Base-by-base conservation (phyloP, 371 early-diverging fungal species). In the Apophysomyces trapeziformis region DNA sequence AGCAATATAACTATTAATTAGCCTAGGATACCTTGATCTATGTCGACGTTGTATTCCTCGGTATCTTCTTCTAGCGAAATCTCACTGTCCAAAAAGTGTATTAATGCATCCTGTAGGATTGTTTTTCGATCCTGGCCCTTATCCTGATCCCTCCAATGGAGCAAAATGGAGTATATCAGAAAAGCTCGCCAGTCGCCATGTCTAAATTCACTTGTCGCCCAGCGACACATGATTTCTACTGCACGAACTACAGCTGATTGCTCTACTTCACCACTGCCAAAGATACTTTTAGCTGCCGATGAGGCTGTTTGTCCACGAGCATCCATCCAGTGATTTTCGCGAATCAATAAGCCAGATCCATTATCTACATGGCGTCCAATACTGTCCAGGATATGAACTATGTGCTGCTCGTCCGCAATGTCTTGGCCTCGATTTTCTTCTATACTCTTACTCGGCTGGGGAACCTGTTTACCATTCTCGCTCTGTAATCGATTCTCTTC, bases 101-200 rank as follows among this genome's bases (percentile, higher is more conserved):
- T 78, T 26, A 84, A 66, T 5, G 78, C 75, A 65, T 84, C 78
- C 58, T 85, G 86, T 6, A 85, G 58, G 1, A 71, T 47, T 4
- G 39, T 56, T 54, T 69, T 74, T 21, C 70, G 68, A 8, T 72
- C 68, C 9, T 46, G 44, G 4, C 41, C 32, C 6, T 62, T 63
- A 1, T 69, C 65, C n/a, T 70, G 70, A 14, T 86, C 83, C 18
- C 75, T 80, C 86, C 87, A 88, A 32, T 76, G 57, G 1, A 64
- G 50, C 6, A 90, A 68, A 6, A 90, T 72, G 0, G 85, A 81
- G 11, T 84, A 73, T 2, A 87, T 83, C 6, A 88, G 69, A 69
- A 85, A 90, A 0, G 80, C 73, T 4, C 89, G 78, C 76, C 86
- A 85, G 58, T 85, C 84, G n/a, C 89, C 87, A 37, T 76, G 73